Base-by-base conservation (phyloP, 1,139 yeast species). In the Blastobotrys illinoisensis region DNA sequence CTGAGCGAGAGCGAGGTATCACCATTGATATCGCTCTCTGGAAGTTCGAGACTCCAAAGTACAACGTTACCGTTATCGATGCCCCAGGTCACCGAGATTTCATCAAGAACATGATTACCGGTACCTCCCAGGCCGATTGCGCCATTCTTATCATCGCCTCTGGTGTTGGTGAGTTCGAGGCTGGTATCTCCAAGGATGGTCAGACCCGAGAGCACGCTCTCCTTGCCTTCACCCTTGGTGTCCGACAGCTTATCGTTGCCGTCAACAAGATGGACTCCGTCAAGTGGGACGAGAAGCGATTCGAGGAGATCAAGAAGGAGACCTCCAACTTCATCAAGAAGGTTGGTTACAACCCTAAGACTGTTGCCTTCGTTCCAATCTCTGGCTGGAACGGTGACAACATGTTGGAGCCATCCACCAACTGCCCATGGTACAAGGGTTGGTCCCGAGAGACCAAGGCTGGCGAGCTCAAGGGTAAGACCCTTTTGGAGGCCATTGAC, bases 61-160 rank as follows among this genome's bases (percentile, higher is more conserved):
- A 84, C 88, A 82, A 85, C 74, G 95, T 87, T 71, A 87, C 95
- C 73, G 95, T 87, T 72, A 88, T 87, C 77, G 95, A 87, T 76
- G 95, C 95, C 71, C 95, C 95, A 76, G 95, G 95, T 80, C 95
- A 86, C 89, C 86, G 95, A 83, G 95, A 87, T 83, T 87, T 87
- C 91, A 87, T 86, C 86, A 87, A 87, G 88, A 83, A 80, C 87
- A 80, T 87, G 89, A 91, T 87, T 82, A 80, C 89, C 83, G 82
- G 95, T 89, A 87, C 88, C 84, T 86, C 95, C 73, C 95, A 87
- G 80, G 95, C 95, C 71, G 95, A 87, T 77, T 87, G 95, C 74
- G 95, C 95, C 76, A 83, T 87, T 70, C 84, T 87, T 74, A 87
- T 87, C 72, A 87, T 87, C 74, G 91, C 95, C 71, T 91, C 90